Base-by-base conservation (phyloP, 2,329 filamentous ascomycete genomes). In the Ceratocystis cacaofunesta region DNA sequence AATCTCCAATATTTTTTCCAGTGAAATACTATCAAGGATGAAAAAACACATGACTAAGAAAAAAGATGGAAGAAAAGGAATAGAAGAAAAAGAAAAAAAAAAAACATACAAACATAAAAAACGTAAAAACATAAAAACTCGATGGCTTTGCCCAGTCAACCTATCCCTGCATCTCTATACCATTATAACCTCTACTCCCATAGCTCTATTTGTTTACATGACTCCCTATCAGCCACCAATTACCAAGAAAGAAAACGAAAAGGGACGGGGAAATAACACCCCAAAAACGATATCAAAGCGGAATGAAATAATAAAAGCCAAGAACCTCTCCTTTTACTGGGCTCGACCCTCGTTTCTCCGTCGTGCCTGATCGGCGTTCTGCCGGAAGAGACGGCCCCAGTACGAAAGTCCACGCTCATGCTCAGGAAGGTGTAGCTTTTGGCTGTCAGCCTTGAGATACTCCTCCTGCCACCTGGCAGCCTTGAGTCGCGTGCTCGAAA, bases 371-470 rank as follows among this genome's bases (percentile, higher is more conserved):
- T 65, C 50, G 5, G 63, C 57, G 43, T 67, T 67, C 48, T 65
- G 63, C 12, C 63, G 66, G 50, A 67, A 67, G 10, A 67, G 50
- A 17, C 66, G 63, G 22, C 66, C 66, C 66, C 66, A 67, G 63
- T 67, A 67, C 25, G 66, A 67, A 19, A 67, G 60, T 1, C 66
- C 66, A 8, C 66, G 63, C 41, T 67, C 66, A 36, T 67, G 63
- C 19, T 67, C 63, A 5, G 66, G 63, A 46, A 67, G 50, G 8
- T 30, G 28, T 4, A 65, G n/a, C 28, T 62, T 65, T 28, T 22
- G 50, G 10, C n/a, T 30, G 41, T 65, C 43, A 7, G 63, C 63
- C 36, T 44, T 48, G 36, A 62, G 60, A 17, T 65, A 67, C 15
- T 65, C 66, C 17, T 61, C 44, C 32, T 65, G 66, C 22, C 48